These are phyloP conservation scores for Tylopilus plumbeoviolaceoides DNA, from an alignment of 768 basidiomycete species.

Conservation along the genomic window DNA sequence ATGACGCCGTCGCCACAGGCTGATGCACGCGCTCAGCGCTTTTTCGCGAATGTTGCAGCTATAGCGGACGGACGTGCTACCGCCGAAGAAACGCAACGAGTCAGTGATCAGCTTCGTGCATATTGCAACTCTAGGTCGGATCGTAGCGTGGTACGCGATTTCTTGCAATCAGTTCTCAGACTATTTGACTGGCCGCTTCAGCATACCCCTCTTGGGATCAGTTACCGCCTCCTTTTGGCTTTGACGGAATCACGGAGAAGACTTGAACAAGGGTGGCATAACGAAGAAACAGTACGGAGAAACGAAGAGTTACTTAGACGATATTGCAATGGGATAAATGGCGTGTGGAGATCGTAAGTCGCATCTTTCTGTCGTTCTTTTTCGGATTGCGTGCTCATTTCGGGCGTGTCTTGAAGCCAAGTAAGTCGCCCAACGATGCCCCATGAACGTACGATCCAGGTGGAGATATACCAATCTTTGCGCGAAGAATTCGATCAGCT, in stretches of 20 bases:
- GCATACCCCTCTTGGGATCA: not conserved
- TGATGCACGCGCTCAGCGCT: not conserved
- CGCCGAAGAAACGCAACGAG: constrained; percentile 8
- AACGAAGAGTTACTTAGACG: no score
- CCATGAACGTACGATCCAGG: no score
- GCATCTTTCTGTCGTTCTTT: no score
- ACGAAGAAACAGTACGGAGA: no score
- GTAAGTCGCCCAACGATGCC: no score
- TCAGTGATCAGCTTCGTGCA: not conserved
- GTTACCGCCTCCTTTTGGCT: not conserved
- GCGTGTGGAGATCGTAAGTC: no score
- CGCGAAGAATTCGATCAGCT: no score
- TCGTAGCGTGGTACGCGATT: not conserved
- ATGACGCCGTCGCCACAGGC: not conserved
- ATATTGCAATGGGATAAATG: no score
- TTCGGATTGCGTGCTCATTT: no score
- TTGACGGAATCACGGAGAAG: constrained; percentile 1
- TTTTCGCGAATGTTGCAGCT: not conserved
- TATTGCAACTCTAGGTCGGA: not conserved
- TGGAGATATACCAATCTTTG: no score
- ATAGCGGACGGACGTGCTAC: not conserved
- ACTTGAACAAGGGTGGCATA: no score
- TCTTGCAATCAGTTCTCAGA: not conserved
- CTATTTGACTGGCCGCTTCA: not conserved
- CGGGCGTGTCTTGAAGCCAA: no score